A percentile compares a stretch with the other conserved stretches of the same genome.
These are phyloP conservation scores for Biancaea sappan DNA, from an alignment of 306 rosid species.

Conservation along the genomic window DNA sequence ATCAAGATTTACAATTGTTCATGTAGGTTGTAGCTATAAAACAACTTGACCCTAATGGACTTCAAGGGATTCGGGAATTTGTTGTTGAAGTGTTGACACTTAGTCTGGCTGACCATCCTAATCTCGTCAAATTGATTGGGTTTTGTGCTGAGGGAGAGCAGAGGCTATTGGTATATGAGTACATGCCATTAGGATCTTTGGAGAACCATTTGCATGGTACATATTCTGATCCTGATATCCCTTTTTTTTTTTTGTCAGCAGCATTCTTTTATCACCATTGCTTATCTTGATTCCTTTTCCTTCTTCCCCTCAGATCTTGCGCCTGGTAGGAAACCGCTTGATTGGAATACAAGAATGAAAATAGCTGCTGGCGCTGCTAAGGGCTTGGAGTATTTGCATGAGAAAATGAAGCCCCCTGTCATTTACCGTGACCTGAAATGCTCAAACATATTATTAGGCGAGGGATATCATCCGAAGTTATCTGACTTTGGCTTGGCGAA, in stretches of 20 bases:
- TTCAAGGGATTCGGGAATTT: constrained; percentile 81
- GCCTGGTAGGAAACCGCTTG: constrained; percentile 51
- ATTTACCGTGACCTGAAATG: constrained; percentile 87
- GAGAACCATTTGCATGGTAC: constrained; percentile 86
- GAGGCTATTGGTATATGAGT: constrained; percentile 85
- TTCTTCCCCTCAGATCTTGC: constrained; percentile 50
- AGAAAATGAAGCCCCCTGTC: constrained; percentile 70
- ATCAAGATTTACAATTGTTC: constrained; percentile 31
- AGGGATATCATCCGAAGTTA: constrained; percentile 73
- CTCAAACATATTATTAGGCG: constrained; percentile 83
- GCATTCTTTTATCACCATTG: not conserved
- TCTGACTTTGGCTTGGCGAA: constrained; percentile 93
- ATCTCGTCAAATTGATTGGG: constrained; percentile 81
- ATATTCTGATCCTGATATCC: constrained; percentile 1
- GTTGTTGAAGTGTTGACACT: constrained; percentile 77
- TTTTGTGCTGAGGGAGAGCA: constrained; percentile 87
- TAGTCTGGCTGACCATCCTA: constrained; percentile 68
- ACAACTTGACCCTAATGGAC: constrained; percentile 72
- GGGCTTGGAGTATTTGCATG: constrained; percentile 91
- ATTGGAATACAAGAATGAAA: constrained; percentile 86
- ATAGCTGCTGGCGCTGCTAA: constrained; percentile 82
- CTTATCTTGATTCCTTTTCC: not conserved
- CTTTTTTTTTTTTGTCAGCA: constrained; percentile 1
- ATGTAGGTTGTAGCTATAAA: constrained; percentile 84
- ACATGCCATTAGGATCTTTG: constrained; percentile 83